These are phyloP conservation scores for Dioscorea dumetorum DNA, from an alignment of 106 monocot genomes.

Conservation along the genomic window DNA sequence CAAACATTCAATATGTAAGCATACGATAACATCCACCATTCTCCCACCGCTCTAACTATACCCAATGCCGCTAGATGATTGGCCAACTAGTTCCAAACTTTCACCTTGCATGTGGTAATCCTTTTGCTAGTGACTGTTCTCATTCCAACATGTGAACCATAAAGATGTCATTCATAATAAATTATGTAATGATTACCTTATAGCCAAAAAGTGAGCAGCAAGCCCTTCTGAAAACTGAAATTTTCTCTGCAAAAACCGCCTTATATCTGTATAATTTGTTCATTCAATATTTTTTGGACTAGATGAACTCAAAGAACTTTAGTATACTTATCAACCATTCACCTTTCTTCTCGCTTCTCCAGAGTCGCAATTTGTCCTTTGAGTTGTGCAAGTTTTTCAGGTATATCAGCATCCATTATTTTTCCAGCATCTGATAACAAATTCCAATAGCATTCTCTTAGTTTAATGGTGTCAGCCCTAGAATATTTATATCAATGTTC, in stretches of 20 bases:
- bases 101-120: too few relatives aligned
- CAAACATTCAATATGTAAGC: too few relatives aligned
- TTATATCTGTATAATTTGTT: conserved; percentile 64
- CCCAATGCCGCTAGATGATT: too few relatives aligned
- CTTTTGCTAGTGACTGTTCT: too few relatives aligned
- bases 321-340: neutral
- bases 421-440: conserved; percentile 43
- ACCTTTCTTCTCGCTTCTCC: conserved; percentile 99
- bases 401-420: conserved; percentile 55
- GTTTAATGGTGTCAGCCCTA: too few relatives aligned
- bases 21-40: too few relatives aligned
- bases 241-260: conserved; percentile 91
- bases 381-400: conserved; percentile 82
- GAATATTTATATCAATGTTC: too few relatives aligned
- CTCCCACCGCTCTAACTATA: too few relatives aligned
- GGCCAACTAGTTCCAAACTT: too few relatives aligned
- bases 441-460: neutral
- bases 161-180: too few relatives aligned
- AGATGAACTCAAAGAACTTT: neutral
- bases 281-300: neutral
- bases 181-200: conserved; percentile 40
- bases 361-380: conserved; percentile 94
- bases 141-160: too few relatives aligned
- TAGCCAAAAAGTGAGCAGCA: conserved; percentile 98
- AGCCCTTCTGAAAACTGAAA: conserved; percentile 95